Evolutionary conservation across 768 basidiomycete species (phyloP).

Genomic region (Suillus americanus): DNA sequence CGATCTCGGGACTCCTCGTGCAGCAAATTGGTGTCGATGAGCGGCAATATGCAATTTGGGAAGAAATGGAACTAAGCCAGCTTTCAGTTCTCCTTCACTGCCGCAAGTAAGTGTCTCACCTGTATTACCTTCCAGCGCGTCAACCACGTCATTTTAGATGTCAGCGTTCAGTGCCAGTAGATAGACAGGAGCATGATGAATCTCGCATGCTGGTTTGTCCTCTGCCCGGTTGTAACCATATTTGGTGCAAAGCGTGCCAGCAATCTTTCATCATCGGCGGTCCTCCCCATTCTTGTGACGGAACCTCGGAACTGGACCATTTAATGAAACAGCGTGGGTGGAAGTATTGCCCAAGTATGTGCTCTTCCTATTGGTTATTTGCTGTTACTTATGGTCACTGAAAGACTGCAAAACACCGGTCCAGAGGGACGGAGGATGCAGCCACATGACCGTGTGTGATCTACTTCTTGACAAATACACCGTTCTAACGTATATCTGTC

Average conservation of each 20-base stretch:
- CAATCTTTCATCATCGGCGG: conserved; percentile 36
- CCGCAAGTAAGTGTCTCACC: conserved; percentile 39
- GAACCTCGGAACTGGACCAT: conserved; percentile 50
- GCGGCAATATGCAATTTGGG: conserved; percentile 38
- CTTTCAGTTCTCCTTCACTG: conserved; percentile 49
- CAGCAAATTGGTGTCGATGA: conserved; percentile 46
- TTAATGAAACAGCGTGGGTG: conserved; percentile 57
- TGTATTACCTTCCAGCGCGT: neutral
- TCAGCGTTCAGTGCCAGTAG: conserved; percentile 46
- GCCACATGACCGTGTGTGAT: conserved; percentile 56
- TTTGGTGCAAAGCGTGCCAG: conserved; percentile 65
- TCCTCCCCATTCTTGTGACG: conserved; percentile 58
- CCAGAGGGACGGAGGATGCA: conserved; percentile 51
- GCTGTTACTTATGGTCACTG: neutral
- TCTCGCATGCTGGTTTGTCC: conserved; percentile 49
- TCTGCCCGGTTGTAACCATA: conserved; percentile 42
- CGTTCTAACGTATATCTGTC: neutral
- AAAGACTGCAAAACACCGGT: conserved; percentile 49
- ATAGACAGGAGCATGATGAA: conserved; percentile 44
- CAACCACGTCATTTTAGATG: conserved; percentile 40
- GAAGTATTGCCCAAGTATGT: conserved; percentile 61
- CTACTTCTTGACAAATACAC: neutral
- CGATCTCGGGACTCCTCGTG: conserved; percentile 39
- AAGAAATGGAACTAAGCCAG: conserved; percentile 46
- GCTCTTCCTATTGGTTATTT: neutral